Conservation (phyloP, 495 filamentous ascomycete genomes). For the Bacidia gigantensis region DNA sequence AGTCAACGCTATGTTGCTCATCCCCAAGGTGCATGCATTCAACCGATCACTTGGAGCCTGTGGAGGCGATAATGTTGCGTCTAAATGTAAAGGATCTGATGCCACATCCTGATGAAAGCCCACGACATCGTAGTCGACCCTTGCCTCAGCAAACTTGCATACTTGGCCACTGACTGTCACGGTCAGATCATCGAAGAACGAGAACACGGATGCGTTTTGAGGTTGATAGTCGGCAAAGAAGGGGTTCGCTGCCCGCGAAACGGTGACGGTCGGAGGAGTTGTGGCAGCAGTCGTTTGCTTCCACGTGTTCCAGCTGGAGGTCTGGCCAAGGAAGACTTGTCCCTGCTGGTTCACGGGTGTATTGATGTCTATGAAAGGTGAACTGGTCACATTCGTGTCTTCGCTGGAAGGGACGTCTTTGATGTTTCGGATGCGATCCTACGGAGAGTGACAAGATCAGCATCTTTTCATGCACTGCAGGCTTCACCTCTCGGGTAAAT, state of each 20-base stretch:
- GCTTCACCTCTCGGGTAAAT: too few species aligned
- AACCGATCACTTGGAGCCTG: not conserved
- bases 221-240: slow-evolving; percentile 2
- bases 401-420: too few species aligned
- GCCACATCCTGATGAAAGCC: not conserved
- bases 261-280: not conserved
- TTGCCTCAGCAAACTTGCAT: not conserved
- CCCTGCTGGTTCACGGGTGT: too few species aligned
- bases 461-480: too few species aligned
- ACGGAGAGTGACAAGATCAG: too few species aligned
- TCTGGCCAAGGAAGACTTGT: not conserved
- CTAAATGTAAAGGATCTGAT: not conserved
- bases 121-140: not conserved
- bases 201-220: slow-evolving; percentile 1
- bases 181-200: not conserved
- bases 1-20: too few species aligned
- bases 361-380: too few species aligned
- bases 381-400: too few species aligned
- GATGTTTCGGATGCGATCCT: too few species aligned
- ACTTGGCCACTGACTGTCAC: not conserved
- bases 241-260: not conserved
- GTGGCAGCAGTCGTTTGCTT: not conserved
- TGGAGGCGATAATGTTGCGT: not conserved
- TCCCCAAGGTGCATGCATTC: not conserved
- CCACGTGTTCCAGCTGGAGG: not conserved